Base-by-base conservation (phyloP, 2,329 filamentous ascomycete species). In the Fusarium haematococcum region DNA sequence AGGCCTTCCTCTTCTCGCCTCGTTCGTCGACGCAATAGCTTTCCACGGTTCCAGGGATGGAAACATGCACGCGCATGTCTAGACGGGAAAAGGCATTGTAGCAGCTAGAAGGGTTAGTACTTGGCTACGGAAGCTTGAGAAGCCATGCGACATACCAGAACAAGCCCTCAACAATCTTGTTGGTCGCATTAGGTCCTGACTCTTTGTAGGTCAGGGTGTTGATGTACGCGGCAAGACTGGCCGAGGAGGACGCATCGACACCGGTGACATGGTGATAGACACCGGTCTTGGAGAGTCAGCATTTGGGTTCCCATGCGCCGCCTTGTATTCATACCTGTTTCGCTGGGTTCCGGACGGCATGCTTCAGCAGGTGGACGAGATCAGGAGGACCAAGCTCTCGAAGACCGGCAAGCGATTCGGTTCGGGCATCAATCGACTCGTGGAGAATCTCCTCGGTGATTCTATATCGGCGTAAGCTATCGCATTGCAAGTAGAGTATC, bases 31-130 rank as follows among this genome's bases (percentile, higher is more conserved):
- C 94, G 83, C 96, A 98, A 83, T 98, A 98, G 84, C 95, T 97
- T 83, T 99, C 96, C 62, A 99, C 95, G 11, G 94, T 97, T 70
- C 97, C 97, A 20, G 97, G 97, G 74, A 99, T 98, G 75, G 95
- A 96, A 69, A 99, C 96, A 81, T 98, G 95, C 14, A 99, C 96
- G 70, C 97, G 95, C 97, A 99, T 99, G 81, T 99, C 97, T 63
- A 98, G 89, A 74, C 97, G 91, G 6, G 97, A 98, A 84, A 99
- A 98, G 75, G 97, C 97, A 94, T 99, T 99, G 89, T 99, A 99
- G 85, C 97, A 99, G 85, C 87, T 89, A 68, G 10, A 9, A 14
- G 20, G 5, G 60, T 78, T 50, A 75, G 76, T 74, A 59, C 20
- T 8, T 32, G 20, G 54, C 88, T 91, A 14, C 9, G 13, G 13